These are phyloP conservation scores for Dalbergia cochinchinensis DNA, from an alignment of 306 rosid species.

Conservation along the genomic window DNA sequence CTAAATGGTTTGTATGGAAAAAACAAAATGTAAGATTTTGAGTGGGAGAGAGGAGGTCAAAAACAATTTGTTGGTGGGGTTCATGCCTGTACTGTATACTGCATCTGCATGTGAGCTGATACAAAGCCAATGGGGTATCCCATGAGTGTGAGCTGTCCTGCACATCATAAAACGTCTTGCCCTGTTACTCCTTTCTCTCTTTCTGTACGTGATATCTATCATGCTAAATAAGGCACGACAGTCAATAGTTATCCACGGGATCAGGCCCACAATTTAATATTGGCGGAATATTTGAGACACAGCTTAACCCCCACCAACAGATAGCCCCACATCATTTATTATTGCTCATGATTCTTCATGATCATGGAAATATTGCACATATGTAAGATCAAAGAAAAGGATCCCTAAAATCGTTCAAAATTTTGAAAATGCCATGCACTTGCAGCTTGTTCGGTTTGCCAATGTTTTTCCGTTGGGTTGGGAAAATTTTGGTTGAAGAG, in stretches of 20 bases:
- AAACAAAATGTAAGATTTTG: too few relatives aligned
- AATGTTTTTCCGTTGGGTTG: too few relatives aligned
- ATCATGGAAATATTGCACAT: background rate
- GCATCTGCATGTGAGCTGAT: slow-evolving; percentile 49
- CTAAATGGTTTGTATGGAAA: background rate
- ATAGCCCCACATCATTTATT: background rate
- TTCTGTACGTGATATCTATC: background rate
- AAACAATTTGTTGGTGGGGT: background rate
- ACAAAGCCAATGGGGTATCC: slow-evolving; percentile 41
- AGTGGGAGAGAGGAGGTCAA: background rate
- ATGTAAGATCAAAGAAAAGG: background rate
- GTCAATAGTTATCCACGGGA: background rate
- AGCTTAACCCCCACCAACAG: background rate
- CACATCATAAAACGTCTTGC: slow-evolving; percentile 5
- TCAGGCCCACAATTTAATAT: slow-evolving; percentile 40
- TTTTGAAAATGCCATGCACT: background rate
- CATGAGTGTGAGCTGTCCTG: slow-evolving; percentile 55
- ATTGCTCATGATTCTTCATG: background rate
- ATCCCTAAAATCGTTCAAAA: slow-evolving; percentile 24
- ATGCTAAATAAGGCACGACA: background rate
- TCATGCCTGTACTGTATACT: background rate
- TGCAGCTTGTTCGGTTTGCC: background rate
- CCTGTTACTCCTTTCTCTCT: background rate
- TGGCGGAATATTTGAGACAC: slow-evolving; percentile 15
- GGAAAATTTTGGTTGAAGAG: too few relatives aligned